These are phyloP conservation scores for Quercus phellos DNA, from an alignment of 331 rosid species.

Conservation along the genomic window DNA sequence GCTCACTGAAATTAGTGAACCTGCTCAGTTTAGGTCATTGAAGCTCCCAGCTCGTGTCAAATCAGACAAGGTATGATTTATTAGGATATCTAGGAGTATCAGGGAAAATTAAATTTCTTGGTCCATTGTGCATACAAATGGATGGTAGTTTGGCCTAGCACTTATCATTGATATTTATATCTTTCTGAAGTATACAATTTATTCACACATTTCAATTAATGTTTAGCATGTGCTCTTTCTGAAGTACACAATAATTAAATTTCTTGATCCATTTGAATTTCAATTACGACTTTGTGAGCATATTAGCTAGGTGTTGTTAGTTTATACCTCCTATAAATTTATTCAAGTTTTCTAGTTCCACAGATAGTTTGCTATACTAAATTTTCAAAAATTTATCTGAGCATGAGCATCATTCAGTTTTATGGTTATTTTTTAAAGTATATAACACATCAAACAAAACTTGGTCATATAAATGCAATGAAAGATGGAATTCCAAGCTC, in stretches of 20 bases:
- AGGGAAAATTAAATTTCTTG: neutral
- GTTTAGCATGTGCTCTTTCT: neutral
- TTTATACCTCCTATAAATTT: neutral
- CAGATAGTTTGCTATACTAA: neutral
- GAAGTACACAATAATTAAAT: neutral
- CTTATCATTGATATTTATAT: neutral
- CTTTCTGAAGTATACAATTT: neutral
- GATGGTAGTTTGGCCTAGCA: neutral
- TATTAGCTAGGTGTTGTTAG: neutral
- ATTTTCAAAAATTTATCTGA: neutral
- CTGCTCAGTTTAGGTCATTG: constrained; percentile 14
- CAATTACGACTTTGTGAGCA: neutral
- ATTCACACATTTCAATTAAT: neutral
- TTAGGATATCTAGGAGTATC: neutral
- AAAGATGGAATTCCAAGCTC: neutral
- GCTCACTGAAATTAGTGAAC: constrained; percentile 18
- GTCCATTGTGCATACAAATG: neutral
- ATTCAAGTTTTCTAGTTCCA: neutral
- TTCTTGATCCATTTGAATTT: neutral
- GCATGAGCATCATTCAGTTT: neutral
- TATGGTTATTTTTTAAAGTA: neutral
- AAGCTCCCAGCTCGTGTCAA: constrained; percentile 9
- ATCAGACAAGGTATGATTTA: constrained; percentile 14
- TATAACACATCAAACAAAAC: neutral
- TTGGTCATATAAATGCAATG: neutral